Conservation (phyloP, 768 basidiomycete species). For the Pisolithus albus region DNA sequence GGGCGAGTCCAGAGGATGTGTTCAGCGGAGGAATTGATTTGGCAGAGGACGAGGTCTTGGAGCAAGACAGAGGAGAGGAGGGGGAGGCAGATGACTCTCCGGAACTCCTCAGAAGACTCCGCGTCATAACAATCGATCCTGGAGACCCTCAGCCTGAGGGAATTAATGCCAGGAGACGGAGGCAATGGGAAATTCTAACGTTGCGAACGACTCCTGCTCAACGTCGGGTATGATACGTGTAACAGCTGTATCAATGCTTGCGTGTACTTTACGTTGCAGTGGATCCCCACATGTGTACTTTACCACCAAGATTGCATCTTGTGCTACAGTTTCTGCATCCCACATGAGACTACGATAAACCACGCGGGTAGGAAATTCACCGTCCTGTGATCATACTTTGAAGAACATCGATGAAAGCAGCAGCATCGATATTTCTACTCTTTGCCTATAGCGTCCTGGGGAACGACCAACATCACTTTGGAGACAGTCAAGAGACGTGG, state of each 20-base stretch:
- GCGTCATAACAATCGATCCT: conserved; percentile 44
- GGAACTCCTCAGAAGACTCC: conserved; percentile 48
- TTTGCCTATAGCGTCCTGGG: background rate
- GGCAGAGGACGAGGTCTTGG: conserved; percentile 69
- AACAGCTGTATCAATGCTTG: background rate
- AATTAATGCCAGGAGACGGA: conserved; percentile 33
- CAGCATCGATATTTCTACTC: background rate
- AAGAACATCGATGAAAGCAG: background rate
- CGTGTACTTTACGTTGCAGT: background rate
- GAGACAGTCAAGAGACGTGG: conserved; percentile 41
- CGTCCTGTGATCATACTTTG: background rate
- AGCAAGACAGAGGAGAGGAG: conserved; percentile 73
- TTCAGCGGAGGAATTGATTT: conserved; percentile 64
- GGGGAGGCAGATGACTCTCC: conserved; percentile 71
- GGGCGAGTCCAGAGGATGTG: conserved; percentile 60
- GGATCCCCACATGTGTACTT: background rate
- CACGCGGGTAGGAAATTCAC: too few relatives aligned
- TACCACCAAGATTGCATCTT: background rate
- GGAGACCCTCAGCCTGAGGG: conserved; percentile 30
- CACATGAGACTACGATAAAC: too few relatives aligned
- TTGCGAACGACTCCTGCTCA: conserved; percentile 30
- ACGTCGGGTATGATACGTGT: conserved; percentile 11
- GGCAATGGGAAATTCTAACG: conserved; percentile 43
- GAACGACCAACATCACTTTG: conserved; percentile 10
- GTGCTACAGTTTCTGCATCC: too few relatives aligned